These are phyloP conservation scores for Cyberlindnera mrakii DNA, from an alignment of 805 yeast genomes.

Conservation along the genomic window DNA sequence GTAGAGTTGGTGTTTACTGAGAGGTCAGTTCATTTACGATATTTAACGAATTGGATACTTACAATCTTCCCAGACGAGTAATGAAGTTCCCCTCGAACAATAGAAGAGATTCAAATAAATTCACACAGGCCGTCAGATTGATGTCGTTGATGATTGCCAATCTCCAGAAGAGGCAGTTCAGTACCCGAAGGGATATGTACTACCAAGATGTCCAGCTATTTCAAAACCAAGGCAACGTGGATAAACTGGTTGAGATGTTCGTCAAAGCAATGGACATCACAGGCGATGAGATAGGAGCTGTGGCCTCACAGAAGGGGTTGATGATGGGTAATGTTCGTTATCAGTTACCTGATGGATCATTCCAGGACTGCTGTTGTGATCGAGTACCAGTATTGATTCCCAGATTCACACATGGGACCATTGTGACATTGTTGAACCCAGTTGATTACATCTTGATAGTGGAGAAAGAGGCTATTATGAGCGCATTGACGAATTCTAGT, in stretches of 20 bases:
- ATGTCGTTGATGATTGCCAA: slow-evolving; percentile 15
- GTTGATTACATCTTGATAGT: slow-evolving; percentile 33
- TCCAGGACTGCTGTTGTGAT: slow-evolving; percentile 2
- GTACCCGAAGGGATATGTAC: slow-evolving; percentile 51
- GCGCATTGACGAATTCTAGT: slow-evolving; percentile 22
- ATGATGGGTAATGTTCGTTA: slow-evolving; percentile 32
- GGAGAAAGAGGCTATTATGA: slow-evolving; percentile 51
- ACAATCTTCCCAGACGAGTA: background rate
- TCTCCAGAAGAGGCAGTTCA: slow-evolving; percentile 6
- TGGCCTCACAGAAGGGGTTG: slow-evolving; percentile 60
- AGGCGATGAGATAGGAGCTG: slow-evolving; percentile 38
- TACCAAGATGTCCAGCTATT: slow-evolving; percentile 57
- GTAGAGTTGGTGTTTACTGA: background rate
- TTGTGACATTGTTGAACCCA: slow-evolving; percentile 1
- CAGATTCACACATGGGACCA: slow-evolving; percentile 23
- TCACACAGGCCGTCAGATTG: slow-evolving; percentile 9
- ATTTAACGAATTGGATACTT: background rate
- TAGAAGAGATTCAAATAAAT: slow-evolving; percentile 3
- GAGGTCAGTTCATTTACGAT: background rate
- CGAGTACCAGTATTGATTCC: slow-evolving; percentile 34
- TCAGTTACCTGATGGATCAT: slow-evolving; percentile 1
- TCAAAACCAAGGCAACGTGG: slow-evolving; percentile 37
- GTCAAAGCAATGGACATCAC: slow-evolving; percentile 33
- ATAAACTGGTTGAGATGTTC: slow-evolving; percentile 33
- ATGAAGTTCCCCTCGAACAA: slow-evolving; percentile 14